A percentile compares a stretch with the other conserved stretches of the same genome.
Conservation (phyloP, 441 rosid species). For the Jatropha podagrica region DNA sequence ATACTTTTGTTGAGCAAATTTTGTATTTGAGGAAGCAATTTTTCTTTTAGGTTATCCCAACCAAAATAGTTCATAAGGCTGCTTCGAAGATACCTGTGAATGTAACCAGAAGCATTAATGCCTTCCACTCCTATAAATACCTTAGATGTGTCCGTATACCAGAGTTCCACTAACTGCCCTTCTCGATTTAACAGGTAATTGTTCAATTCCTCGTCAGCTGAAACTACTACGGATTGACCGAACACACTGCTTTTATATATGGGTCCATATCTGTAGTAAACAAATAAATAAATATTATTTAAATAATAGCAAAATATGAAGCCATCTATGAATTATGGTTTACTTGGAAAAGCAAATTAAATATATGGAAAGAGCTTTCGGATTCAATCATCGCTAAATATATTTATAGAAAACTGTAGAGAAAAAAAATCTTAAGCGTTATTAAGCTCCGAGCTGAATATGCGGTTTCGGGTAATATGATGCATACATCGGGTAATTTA, state of each 20-base stretch:
- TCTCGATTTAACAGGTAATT: slow-evolving; percentile 25
- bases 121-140: slow-evolving; percentile 23
- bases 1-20: slow-evolving; percentile 13
- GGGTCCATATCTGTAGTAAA: slow-evolving; percentile 37
- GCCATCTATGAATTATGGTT: too few relatives aligned
- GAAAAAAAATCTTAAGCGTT: too few relatives aligned
- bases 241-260: slow-evolving; percentile 43
- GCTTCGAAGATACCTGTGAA: slow-evolving; percentile 32
- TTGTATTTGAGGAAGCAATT: slow-evolving; percentile 28
- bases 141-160: slow-evolving; percentile 35
- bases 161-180: slow-evolving; percentile 31
- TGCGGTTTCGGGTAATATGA: too few relatives aligned
- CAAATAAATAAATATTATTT: neutral
- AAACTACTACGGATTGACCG: slow-evolving; percentile 34
- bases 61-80: slow-evolving; percentile 25
- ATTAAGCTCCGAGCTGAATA: too few relatives aligned
- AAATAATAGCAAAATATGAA: too few relatives aligned
- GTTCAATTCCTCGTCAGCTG: slow-evolving; percentile 44
- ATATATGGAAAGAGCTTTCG: too few relatives aligned
- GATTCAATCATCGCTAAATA: too few relatives aligned
- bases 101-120: neutral
- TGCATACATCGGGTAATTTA: too few relatives aligned
- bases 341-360: too few relatives aligned
- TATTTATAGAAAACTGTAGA: too few relatives aligned
- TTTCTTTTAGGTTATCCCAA: slow-evolving; percentile 23